Percentiles rank a stretch among this genome's conserved stretches.
Conservation (phyloP, 805 yeast genomes). For the Zygoascus ofunaensis region DNA sequence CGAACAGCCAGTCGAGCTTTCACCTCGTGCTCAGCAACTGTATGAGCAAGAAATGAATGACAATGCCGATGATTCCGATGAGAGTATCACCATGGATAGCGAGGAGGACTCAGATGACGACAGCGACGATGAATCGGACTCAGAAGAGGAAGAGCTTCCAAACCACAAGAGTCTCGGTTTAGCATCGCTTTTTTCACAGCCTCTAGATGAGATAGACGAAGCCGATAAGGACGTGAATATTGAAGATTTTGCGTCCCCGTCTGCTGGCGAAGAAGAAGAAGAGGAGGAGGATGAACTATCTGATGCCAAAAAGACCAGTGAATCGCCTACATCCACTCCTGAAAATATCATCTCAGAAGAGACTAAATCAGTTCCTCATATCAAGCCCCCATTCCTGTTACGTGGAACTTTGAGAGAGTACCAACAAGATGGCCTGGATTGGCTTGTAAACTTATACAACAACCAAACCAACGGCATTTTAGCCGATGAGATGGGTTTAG, state of each 20-base stretch:
- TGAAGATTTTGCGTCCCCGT: slow-evolving; percentile 1
- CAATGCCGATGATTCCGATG: slow-evolving; percentile 27
- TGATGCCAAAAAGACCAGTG: slow-evolving; percentile 1
- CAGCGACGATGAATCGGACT: slow-evolving; percentile 8
- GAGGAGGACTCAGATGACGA: slow-evolving; percentile 14
- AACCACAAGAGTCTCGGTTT: background rate
- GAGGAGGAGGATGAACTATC: slow-evolving; percentile 7
- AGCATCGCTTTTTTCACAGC: background rate
- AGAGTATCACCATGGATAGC: slow-evolving; percentile 14
- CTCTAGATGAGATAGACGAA: background rate
- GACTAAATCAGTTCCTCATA: background rate
- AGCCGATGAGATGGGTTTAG: slow-evolving; percentile 99
- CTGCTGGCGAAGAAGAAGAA: slow-evolving; percentile 12
- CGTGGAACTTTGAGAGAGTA: slow-evolving; percentile 81
- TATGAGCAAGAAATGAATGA: slow-evolving; percentile 30
- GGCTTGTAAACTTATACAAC: slow-evolving; percentile 91
- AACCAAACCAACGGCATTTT: slow-evolving; percentile 91
- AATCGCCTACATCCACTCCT: slow-evolving; percentile 13
- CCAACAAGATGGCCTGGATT: slow-evolving; percentile 92
- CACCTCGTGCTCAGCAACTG: slow-evolving; percentile 18
- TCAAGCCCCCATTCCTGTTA: slow-evolving; percentile 47
- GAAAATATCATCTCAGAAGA: slow-evolving; percentile 3
- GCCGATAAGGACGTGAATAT: background rate
- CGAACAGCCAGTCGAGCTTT: slow-evolving; percentile 25
- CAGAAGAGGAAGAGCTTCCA: slow-evolving; percentile 8